phyloP scores from a whole-genome alignment of 306 rosid genomes.

The Castanospermum australe region DNA sequence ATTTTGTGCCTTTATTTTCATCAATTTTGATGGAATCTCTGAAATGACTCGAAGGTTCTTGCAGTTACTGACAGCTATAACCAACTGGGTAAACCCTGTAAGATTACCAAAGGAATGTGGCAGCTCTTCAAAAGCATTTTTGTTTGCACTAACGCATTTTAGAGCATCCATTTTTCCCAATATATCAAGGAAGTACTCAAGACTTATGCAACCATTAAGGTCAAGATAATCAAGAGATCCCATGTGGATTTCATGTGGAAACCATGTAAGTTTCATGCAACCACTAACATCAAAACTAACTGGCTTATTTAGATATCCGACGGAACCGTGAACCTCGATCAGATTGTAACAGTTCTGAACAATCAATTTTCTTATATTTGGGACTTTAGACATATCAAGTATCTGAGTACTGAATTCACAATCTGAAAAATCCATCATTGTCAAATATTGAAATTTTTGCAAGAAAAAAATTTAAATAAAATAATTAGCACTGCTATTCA shows the following conservation, averaged over 20 bases:
- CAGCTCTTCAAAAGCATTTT: not conserved
- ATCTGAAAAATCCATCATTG: not conserved
- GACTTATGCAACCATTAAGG: too few species aligned
- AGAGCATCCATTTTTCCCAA: too few species aligned
- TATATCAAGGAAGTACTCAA: too few species aligned
- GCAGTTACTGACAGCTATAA: not conserved
- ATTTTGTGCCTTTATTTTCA: too few species aligned
- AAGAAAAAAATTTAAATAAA: too few species aligned
- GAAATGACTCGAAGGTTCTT: not conserved
- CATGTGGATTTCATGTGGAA: too few species aligned
- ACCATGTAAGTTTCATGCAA: not conserved
- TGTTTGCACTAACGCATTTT: not conserved
- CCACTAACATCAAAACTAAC: not conserved
- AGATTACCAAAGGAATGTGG: too few species aligned
- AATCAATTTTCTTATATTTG: not conserved
- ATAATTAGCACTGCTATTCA: too few species aligned
- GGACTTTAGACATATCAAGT: not conserved
- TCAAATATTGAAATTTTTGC: not conserved
- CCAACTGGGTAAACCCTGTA: too few species aligned
- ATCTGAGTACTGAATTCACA: not conserved
- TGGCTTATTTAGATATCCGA: not conserved
- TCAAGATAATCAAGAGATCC: not conserved
- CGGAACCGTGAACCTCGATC: not conserved
- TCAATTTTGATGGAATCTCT: too few species aligned
- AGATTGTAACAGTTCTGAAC: not conserved